Percentiles rank a stretch among this genome's conserved stretches.
Evolutionary conservation across 495 filamentous ascomycete genomes (phyloP).

Genomic region (Xeromyces bisporus): DNA sequence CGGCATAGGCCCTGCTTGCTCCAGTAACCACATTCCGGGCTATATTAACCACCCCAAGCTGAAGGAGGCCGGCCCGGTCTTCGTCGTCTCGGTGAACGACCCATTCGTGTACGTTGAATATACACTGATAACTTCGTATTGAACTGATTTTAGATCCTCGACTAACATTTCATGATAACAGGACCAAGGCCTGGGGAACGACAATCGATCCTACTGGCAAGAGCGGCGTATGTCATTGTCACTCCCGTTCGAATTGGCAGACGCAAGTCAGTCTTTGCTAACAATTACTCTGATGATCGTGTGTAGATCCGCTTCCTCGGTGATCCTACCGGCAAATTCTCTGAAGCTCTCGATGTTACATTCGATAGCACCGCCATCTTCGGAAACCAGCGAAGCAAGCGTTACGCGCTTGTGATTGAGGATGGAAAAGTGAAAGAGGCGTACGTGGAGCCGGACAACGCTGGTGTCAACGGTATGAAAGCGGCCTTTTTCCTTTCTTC

Average conservation of each 20-base stretch:
- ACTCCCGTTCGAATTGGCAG: not conserved
- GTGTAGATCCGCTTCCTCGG: slow-evolving; percentile 70
- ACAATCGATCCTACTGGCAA: slow-evolving; percentile 52
- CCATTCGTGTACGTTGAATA: slow-evolving; percentile 62
- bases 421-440: slow-evolving; percentile 60
- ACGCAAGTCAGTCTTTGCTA: not conserved
- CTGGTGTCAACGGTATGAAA: slow-evolving; percentile 66
- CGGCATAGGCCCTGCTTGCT: slow-evolving; percentile 50
- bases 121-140: too few species aligned
- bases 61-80: slow-evolving; percentile 60
- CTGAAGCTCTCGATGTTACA: slow-evolving; percentile 62
- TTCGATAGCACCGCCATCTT: slow-evolving; percentile 79
- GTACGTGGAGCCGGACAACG: slow-evolving; percentile 85
- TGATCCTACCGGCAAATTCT: slow-evolving; percentile 72
- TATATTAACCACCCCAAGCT: slow-evolving; percentile 62
- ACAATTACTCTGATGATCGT: slow-evolving; percentile 1
- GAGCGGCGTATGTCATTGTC: slow-evolving; percentile 46
- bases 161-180: slow-evolving; percentile 13
- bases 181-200: slow-evolving; percentile 74
- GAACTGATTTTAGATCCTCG: too few species aligned
- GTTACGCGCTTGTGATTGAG: slow-evolving; percentile 69
- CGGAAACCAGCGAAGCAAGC: slow-evolving; percentile 69
- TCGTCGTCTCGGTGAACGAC: slow-evolving; percentile 87
- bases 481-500: slow-evolving; percentile 1
- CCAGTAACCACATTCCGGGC: slow-evolving; percentile 59